phyloP scores from a whole-genome alignment of 257 asterid species.

The Gardenia jasminoides region DNA sequence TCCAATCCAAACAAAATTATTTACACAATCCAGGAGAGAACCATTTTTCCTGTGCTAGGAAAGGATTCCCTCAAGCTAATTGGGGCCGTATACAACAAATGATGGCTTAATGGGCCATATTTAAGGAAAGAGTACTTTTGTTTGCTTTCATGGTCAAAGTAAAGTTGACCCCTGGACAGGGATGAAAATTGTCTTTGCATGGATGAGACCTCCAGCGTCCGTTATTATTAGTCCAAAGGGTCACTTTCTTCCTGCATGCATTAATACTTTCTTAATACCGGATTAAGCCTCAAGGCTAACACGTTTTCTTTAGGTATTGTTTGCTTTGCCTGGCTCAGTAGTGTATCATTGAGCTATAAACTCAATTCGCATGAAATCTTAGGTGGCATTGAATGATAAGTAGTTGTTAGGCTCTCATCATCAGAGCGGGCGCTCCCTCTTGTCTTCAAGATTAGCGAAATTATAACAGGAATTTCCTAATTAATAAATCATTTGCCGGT shows the following conservation, averaged over 20 bases:
- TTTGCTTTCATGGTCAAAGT: conserved; percentile 19
- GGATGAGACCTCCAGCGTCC: background rate
- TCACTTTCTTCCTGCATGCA: conserved; percentile 11
- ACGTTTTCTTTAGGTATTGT: background rate
- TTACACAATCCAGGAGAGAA: too few relatives aligned
- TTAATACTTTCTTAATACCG: background rate
- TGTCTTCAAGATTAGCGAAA: conserved; percentile 10
- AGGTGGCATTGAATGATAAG: conserved; percentile 41
- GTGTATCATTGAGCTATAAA: conserved; percentile 22
- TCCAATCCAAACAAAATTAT: too few relatives aligned
- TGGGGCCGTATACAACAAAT: conserved; percentile 17
- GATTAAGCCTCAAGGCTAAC: conserved; percentile 13
- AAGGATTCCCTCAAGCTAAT: background rate
- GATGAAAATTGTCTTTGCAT: conserved; percentile 11
- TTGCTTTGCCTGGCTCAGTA: conserved; percentile 23
- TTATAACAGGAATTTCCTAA: conserved; percentile 7
- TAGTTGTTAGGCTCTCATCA: conserved; percentile 30
- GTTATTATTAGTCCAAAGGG: conserved; percentile 8
- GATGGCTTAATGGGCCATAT: background rate
- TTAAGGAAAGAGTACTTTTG: conserved; percentile 1
- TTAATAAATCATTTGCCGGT: conserved; percentile 44
- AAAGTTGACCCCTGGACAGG: background rate
- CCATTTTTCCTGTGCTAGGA: background rate
- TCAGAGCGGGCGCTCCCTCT: background rate
- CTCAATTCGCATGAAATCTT: conserved; percentile 18